Percentiles rank a stretch among this genome's conserved stretches.
Conservation (phyloP, 768 basidiomycete genomes). For the Lactarius psammicola region DNA sequence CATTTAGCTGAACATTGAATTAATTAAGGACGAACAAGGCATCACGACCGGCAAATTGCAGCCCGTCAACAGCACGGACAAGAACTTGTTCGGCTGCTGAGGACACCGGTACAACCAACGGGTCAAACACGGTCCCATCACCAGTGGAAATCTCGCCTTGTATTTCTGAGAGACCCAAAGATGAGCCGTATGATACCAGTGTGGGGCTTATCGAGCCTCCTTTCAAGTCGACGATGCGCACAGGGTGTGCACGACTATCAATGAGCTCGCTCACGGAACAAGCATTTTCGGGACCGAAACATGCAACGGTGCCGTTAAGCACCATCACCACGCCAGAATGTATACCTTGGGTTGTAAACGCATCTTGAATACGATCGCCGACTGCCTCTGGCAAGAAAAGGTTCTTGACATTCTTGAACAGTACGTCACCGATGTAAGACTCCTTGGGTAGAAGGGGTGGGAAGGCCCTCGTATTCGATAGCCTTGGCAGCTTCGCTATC, state of each 20-base stretch:
- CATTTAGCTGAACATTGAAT: background rate
- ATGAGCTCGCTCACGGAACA: conserved; percentile 32
- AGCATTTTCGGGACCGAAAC: conserved; percentile 41
- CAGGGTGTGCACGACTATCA: conserved; percentile 28
- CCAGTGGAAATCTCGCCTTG: conserved; percentile 62
- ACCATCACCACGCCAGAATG: conserved; percentile 38
- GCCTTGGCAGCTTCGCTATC: conserved; percentile 63
- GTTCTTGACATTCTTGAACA: conserved; percentile 63
- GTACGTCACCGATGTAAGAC: conserved; percentile 40
- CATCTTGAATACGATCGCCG: conserved; percentile 35
- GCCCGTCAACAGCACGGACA: conserved; percentile 69
- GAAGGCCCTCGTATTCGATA: conserved; percentile 68
- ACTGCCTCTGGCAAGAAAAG: conserved; percentile 33
- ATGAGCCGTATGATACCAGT: conserved; percentile 67
- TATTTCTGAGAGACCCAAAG: conserved; percentile 71
- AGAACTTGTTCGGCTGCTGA: conserved; percentile 50
- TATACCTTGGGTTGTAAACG: conserved; percentile 37
- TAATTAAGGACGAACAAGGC: conserved; percentile 54
- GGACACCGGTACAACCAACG: conserved; percentile 48
- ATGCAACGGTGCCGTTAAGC: conserved; percentile 46
- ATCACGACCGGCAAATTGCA: conserved; percentile 66
- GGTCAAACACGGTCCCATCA: conserved; percentile 63
- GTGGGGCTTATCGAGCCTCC: conserved; percentile 71
- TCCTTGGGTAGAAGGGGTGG: conserved; percentile 57
- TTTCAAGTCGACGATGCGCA: conserved; percentile 54